phyloP scores from a whole-genome alignment of 1,284 basidiomycete genomes.

The Ceratobasidium theobromae region DNA sequence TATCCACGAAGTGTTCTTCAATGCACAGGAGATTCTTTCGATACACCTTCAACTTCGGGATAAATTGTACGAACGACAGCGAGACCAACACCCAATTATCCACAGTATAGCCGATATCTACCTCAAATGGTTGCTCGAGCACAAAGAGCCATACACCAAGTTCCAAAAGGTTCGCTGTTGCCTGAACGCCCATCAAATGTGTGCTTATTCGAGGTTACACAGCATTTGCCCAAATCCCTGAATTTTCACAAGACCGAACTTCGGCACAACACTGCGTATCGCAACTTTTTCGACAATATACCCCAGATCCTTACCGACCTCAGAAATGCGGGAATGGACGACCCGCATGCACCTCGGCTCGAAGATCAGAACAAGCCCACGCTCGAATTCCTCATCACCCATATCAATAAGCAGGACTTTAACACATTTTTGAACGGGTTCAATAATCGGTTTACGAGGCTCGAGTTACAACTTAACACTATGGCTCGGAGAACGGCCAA shows the following conservation, averaged over 20 bases:
- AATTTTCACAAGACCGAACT: constrained; percentile 73
- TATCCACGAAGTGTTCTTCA: constrained; percentile 72
- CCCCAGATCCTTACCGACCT: constrained; percentile 41
- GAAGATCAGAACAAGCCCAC: constrained; percentile 48
- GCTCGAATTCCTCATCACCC: constrained; percentile 37
- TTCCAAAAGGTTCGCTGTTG: constrained; percentile 18
- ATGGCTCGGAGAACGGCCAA: constrained; percentile 62
- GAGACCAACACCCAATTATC: constrained; percentile 77
- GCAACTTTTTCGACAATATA: constrained; percentile 62
- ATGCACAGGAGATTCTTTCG: constrained; percentile 60
- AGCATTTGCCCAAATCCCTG: constrained; percentile 43
- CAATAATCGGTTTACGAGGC: constrained; percentile 75
- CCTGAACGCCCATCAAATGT: no score
- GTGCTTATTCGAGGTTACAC: neutral
- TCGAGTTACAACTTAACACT: constrained; percentile 71
- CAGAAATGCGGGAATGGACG: constrained; percentile 17
- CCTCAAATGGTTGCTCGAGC: constrained; percentile 43
- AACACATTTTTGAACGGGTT: constrained; percentile 82
- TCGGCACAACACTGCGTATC: constrained; percentile 68
- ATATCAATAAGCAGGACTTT: constrained; percentile 73
- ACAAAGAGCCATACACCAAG: constrained; percentile 17
- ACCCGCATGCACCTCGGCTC: constrained; percentile 7
- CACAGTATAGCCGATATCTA: constrained; percentile 76
- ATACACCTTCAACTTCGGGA: constrained; percentile 67
- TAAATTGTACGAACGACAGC: constrained; percentile 68